Conservation (phyloP, 495 filamentous ascomycete species). For the Neurospora sp. region DNA sequence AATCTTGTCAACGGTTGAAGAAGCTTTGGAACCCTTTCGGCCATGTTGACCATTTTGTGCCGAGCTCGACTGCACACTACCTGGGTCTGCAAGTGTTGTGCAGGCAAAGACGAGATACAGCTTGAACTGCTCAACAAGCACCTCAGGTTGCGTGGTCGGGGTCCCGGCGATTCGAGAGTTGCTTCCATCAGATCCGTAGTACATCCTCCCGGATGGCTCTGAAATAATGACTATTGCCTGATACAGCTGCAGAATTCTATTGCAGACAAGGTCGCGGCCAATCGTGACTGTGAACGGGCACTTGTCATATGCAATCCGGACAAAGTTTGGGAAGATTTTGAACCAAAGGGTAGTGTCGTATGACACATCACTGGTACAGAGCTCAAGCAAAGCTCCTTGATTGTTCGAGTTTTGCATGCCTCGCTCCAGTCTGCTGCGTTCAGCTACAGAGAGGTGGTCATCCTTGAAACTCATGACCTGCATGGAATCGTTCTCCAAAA, state of each 20-base stretch:
- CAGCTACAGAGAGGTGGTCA: constrained; percentile 81
- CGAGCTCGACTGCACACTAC: constrained; percentile 48
- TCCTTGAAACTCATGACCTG: constrained; percentile 88
- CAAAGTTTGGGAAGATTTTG: constrained; percentile 92
- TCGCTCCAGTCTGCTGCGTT: constrained; percentile 84
- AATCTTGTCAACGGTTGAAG: constrained; percentile 67
- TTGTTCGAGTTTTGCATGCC: constrained; percentile 77
- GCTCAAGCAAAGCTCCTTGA: constrained; percentile 78
- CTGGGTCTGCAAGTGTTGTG: constrained; percentile 82
- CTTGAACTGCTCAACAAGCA: constrained; percentile 96
- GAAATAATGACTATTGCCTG: constrained; percentile 68
- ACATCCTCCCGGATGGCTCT: constrained; percentile 55
- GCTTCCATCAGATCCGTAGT: constrained; percentile 39
- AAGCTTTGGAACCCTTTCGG: constrained; percentile 71
- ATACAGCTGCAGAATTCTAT: constrained; percentile 85
- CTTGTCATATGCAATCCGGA: constrained; percentile 80
- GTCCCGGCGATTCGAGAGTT: constrained; percentile 39
- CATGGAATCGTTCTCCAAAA: constrained; percentile 81
- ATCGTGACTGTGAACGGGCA: constrained; percentile 85
- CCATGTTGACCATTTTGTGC: constrained; percentile 64
- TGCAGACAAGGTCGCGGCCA: constrained; percentile 83
- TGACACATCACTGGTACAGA: constrained; percentile 90
- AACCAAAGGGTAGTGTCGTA: constrained; percentile 95
- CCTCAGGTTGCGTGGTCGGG: constrained; percentile 70
- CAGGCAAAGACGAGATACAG: constrained; percentile 96